Evolutionary conservation across 768 basidiomycete genomes (phyloP), one percentile per base, ranked within the genome.

Genomic region (Russula brevipes): DNA sequence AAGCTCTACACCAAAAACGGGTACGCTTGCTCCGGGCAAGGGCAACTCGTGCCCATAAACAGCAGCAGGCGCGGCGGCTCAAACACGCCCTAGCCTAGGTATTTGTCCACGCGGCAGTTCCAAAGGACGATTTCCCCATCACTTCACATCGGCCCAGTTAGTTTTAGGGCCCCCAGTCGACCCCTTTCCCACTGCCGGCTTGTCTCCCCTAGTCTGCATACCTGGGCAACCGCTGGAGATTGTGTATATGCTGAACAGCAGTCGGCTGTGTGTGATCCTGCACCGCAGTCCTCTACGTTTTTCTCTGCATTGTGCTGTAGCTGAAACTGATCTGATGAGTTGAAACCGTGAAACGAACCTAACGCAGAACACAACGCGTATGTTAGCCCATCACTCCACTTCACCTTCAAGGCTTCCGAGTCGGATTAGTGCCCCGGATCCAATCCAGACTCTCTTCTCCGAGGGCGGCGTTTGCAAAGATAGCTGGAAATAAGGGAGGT

Each of bases 1-100:
- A 57, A 33, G 51, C 59, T 46, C n/a, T 55, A 11, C 58, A 51
- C 8, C 51, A 46, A 30, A 56, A 60, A 54, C 39, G 33, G 30
- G 59, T 39, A 5, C 58, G 55, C 24, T 31, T 54, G 12, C 49
- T 35, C 6, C 51, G 5, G 0, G 63, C 30, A 1, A 36, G 44
- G 33, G 17, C 46, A 16, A 19, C 33, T 5, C 63, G 54, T 19
- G 47, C 39, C n/a, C 57, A 17, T 14, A 52, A n/a, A 31, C 42
- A 47, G 12, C 62, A 12, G 14, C 24, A 56, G 49, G 54, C 10
- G 36, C 51, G 36, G 4, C 53, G 44, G 46, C 38, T 52, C 8
- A 11, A 33, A 33, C 44, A 35, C 11, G 51, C 47, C 5, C 33
- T 63, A 31, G 24, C 54, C 12, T 31, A 46, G 8, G 38, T 31